A percentile compares a stretch with the other conserved stretches of the same genome.
Conservation (phyloP, 2,329 filamentous ascomycete species). For the Neodidymelliopsis sp. region DNA sequence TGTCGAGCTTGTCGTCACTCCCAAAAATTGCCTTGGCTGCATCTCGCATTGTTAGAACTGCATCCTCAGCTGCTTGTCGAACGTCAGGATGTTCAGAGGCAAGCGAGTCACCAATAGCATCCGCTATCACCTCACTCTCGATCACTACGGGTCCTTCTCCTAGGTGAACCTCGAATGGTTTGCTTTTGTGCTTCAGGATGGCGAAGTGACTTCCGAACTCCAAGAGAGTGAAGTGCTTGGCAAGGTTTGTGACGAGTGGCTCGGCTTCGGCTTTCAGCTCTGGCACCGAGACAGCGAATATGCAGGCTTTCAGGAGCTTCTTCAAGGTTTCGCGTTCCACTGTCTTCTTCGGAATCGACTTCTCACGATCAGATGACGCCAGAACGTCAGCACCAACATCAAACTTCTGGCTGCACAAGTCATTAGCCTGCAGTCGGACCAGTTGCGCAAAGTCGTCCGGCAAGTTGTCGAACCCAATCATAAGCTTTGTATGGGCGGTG, state of each 20-base stretch:
- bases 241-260: slow-evolving; percentile 78
- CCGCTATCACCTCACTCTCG: slow-evolving; percentile 84
- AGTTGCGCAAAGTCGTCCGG: slow-evolving; percentile 88
- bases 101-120: slow-evolving; percentile 88
- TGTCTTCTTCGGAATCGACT: slow-evolving; percentile 85
- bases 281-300: slow-evolving; percentile 83
- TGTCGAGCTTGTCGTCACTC: slow-evolving; percentile 72
- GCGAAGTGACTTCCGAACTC: slow-evolving; percentile 88
- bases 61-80: slow-evolving; percentile 80
- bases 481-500: slow-evolving; percentile 86
- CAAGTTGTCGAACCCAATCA: slow-evolving; percentile 84
- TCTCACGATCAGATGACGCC: slow-evolving; percentile 77
- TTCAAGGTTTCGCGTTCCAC: slow-evolving; percentile 83
- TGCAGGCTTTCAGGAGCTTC: slow-evolving; percentile 85
- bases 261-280: slow-evolving; percentile 81
- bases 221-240: slow-evolving; percentile 87
- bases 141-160: slow-evolving; percentile 89
- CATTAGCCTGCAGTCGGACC: slow-evolving; percentile 87
- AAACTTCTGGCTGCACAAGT: slow-evolving; percentile 75
- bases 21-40: slow-evolving; percentile 82
- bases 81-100: slow-evolving; percentile 84
- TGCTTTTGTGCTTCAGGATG: slow-evolving; percentile 76
- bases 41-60: slow-evolving; percentile 79
- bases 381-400: slow-evolving; percentile 75
- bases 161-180: slow-evolving; percentile 81